Evolutionary conservation across 2,329 filamentous ascomycete species (phyloP), one percentile per base, ranked within the genome.

Genomic region (Neonectria sp.): DNA sequence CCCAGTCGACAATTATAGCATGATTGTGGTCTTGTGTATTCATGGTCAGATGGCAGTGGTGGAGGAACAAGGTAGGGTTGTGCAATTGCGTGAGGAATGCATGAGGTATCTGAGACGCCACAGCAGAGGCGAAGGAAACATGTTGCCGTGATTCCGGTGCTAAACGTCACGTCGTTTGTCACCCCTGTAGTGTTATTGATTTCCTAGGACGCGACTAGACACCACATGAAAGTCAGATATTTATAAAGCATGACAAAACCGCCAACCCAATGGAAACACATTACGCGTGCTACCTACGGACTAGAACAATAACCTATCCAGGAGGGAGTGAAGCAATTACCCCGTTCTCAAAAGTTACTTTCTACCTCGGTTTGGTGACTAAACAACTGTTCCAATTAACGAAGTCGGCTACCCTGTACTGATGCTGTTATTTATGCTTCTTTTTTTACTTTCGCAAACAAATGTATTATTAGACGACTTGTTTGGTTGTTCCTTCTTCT

Each of bases 61-160:
- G 51, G 51, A 25, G 51, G 21, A 15, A n/a, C 8, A 43, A 56
- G 13, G 31, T 15, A 31, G 51, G 33, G 8, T 51, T 48, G 33
- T 9, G 27, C 31, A 35, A 25, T 61, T 43, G 55, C 24, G 35
- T 61, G 53, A 66, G 52, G 58, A 58, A 48, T 56, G 37, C 40
- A 29, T 24, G 40, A 48, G 33, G 27, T 40, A 40, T 33, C 40
- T 46, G 45, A 4, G 24, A 55, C 60, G 64, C 49, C 55, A 67
- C 59, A 33, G 31, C 59, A 33, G 31, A 63, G 46, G 27, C 45
- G 43, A 57, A 3, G 40, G 40, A 45, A 45, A 3, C 40, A 29
- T 33, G 33, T 49, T 60, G 59, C 60, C 64, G 60, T 15, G 40
- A 52, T 67, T 67, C 60, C 64, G 64, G 48, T 17, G 33, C 56